Percentiles rank a stretch among this genome's conserved stretches.
phyloP scores from a whole-genome alignment of 2,329 filamentous ascomycete species.

The Diaporthe nobilis region DNA sequence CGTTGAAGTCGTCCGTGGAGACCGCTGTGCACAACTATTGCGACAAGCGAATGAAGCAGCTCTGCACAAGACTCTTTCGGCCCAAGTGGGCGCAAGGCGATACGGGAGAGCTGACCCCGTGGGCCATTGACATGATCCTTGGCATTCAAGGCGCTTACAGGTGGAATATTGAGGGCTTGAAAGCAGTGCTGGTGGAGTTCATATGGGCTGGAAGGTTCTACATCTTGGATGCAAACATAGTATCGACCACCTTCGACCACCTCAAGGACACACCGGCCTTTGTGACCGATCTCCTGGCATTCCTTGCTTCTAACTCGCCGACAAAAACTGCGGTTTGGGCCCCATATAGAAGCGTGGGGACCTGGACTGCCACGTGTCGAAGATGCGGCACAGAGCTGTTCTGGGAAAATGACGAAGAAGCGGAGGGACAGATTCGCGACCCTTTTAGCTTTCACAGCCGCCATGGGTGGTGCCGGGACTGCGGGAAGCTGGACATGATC shows the following conservation, averaged over 20 bases:
- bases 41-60: not conserved
- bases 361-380: not conserved
- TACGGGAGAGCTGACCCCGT: not conserved
- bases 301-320: not conserved
- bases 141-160: not conserved
- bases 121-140: not conserved
- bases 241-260: not conserved
- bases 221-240: fast-evolving
- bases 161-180: not conserved
- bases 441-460: not conserved
- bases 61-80: not conserved
- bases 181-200: not conserved
- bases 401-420: fast-evolving
- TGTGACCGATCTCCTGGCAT: not conserved
- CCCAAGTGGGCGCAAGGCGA: not conserved
- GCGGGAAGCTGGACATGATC: not conserved
- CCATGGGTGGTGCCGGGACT: not conserved
- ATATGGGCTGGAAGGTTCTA: not conserved
- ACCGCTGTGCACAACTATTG: not conserved
- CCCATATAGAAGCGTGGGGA: fast-evolving
- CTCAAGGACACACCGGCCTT: not conserved
- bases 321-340: not conserved
- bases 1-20: not conserved
- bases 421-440: fast-evolving
- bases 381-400: not conserved